phyloP scores from a whole-genome alignment of 805 yeast genomes.

The Zygosaccharomyces pseudorouxii region DNA sequence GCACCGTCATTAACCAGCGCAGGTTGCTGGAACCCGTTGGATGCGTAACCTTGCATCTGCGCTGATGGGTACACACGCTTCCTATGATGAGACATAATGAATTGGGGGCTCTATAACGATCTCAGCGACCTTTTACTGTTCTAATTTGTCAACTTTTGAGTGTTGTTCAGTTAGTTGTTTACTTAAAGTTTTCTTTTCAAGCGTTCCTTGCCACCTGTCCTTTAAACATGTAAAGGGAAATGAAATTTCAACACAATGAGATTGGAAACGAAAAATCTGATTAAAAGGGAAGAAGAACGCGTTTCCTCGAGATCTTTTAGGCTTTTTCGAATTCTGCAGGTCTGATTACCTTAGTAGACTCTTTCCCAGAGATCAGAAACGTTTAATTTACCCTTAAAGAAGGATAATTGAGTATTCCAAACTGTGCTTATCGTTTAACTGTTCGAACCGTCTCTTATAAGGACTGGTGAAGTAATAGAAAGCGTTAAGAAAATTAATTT shows the following conservation, averaged over 20 bases:
- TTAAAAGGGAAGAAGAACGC: neutral
- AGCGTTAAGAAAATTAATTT: neutral
- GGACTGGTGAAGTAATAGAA: neutral
- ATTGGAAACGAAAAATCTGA: constrained; percentile 2
- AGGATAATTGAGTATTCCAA: neutral
- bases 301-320: neutral
- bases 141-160: constrained; percentile 1
- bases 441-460: neutral
- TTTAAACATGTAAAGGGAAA: constrained; percentile 3
- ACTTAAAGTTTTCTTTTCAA: constrained; percentile 7
- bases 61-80: constrained; percentile 48
- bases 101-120: neutral
- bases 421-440: neutral
- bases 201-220: constrained; percentile 23
- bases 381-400: neutral
- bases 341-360: neutral
- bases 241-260: constrained; percentile 1
- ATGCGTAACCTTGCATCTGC: constrained; percentile 37
- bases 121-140: constrained; percentile 1
- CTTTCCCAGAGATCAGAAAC: neutral
- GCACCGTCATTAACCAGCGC: constrained; percentile 17
- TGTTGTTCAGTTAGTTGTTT: constrained; percentile 4
- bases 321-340: neutral
- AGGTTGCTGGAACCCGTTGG: constrained; percentile 16
- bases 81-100: constrained; percentile 36